Conservation (phyloP, 2,329 filamentous ascomycete species). For the Escovopsis sp. region DNA sequence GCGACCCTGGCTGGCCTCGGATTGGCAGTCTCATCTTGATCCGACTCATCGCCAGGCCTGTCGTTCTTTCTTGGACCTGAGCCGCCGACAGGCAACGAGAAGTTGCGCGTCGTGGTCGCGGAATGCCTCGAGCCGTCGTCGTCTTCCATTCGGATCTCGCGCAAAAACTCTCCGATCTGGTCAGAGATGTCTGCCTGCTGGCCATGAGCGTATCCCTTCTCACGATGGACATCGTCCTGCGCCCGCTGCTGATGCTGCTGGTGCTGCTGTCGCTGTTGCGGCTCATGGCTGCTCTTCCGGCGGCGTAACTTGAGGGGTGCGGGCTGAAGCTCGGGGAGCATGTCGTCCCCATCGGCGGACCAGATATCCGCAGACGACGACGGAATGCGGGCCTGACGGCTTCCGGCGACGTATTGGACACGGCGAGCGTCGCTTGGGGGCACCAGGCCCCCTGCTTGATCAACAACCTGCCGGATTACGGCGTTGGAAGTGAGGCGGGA, state of each 20-base stretch:
- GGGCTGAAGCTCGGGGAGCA: conserved; percentile 11
- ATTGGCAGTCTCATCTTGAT: neutral
- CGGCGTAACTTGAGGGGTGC: conserved; percentile 11
- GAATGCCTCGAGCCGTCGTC: neutral
- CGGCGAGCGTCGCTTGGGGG: conserved; percentile 5
- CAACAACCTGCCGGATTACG: conserved; percentile 11
- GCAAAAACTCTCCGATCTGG: neutral
- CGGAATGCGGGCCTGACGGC: conserved; percentile 5
- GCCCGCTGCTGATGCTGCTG: no score
- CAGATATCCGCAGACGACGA: conserved; percentile 12
- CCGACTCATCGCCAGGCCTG: neutral
- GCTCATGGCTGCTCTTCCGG: neutral
- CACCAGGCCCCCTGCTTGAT: conserved; percentile 10
- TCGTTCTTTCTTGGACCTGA: neutral
- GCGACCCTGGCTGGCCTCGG: no score
- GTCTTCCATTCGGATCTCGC: neutral
- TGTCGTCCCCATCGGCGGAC: conserved; percentile 7
- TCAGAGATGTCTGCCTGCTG: neutral
- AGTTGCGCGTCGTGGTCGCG: neutral
- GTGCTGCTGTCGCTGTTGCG: no score
- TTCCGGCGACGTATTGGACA: conserved; percentile 9
- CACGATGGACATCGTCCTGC: no score
- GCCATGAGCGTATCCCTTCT: no score
- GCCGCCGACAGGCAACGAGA: neutral
- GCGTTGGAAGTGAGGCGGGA: conserved; percentile 13